These are phyloP conservation scores for Exobasidium rhododendri DNA, from an alignment of 1,284 basidiomycete species.

Conservation along the genomic window DNA sequence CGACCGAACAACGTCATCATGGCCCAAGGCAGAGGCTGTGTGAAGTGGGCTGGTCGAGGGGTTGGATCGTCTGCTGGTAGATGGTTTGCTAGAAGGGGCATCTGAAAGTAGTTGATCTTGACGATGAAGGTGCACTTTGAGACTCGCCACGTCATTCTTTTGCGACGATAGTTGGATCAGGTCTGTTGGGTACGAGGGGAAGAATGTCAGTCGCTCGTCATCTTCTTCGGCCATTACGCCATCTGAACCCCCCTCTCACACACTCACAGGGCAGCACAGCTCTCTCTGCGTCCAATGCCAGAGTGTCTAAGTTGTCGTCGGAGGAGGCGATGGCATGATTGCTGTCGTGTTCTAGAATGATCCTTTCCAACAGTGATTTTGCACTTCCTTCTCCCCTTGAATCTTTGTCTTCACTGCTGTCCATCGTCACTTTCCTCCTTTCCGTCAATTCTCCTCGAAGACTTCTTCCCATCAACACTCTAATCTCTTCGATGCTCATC, in stretches of 20 bases:
- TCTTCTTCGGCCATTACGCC: too few relatives aligned
- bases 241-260: too few relatives aligned
- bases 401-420: slow-evolving; percentile 19
- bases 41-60: slow-evolving; percentile 65
- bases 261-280: slow-evolving; percentile 15
- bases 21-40: slow-evolving; percentile 71
- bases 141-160: slow-evolving; percentile 3
- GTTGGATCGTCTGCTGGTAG: not conserved
- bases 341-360: not conserved
- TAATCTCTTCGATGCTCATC: slow-evolving; percentile 66
- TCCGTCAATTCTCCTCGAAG: slow-evolving; percentile 80
- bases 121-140: not conserved
- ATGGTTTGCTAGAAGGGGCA: not conserved
- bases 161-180: slow-evolving; percentile 23
- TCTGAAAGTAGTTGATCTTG: not conserved
- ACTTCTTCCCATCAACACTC: slow-evolving; percentile 71
- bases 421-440: slow-evolving; percentile 11
- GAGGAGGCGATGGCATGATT: not conserved
- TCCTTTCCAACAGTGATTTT: not conserved
- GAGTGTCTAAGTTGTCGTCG: slow-evolving; percentile 25
- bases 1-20: slow-evolving; percentile 61
- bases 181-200: slow-evolving; percentile 25
- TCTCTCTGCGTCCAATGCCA: slow-evolving; percentile 13
- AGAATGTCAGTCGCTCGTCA: slow-evolving; percentile 13
- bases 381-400: too few relatives aligned